Base-by-base conservation (phyloP, 139 green algal species). In the Chlamydomonas schloesseri region DNA sequence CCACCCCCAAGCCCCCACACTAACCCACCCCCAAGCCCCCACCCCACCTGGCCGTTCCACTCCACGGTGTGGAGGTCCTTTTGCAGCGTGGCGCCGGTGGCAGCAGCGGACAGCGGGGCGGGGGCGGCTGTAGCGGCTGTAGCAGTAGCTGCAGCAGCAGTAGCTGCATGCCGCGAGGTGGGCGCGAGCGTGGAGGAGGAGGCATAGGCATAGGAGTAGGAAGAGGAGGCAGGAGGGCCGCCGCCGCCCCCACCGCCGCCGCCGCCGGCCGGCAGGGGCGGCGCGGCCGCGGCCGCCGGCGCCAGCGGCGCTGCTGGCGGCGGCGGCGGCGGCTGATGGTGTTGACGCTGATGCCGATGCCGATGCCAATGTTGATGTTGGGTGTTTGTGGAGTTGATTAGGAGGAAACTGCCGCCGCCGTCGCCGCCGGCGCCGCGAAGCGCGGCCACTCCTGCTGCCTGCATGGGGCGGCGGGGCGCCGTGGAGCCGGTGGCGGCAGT, bases 41-140 rank as follows among this genome's bases (percentile, higher is more conserved):
- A 23, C 53, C 77, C 69, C 4, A 64, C 28, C 36, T 74, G 77
- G 28, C 77, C 77, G 46, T 83, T 83, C 77, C 77, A 83, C 62
- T 83, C 77, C 42, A 73, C 46, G 21, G 24, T 36, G 58, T 82
- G 75, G 6, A 82, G 0, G 37, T 82, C 75, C 75, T 82, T 82
- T 26, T 28, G 14, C 33, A 82, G n/a, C 4, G 75, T 72, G 36
- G 58, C 58, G 58, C 75, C 58, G 3, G 1, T 23, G 10, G 75
- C 75, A 9, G 75, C 75, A 11, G 75, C 75, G 24, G 29, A 29
- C 14, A 72, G 58, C 34, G 58, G 34, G 9, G 24, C 26, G 8
- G 75, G 46, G 5, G 33, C 68, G 4, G n/a, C 26, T 26, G 57
- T 13, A 14, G 57, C 11, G 23, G 70, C 55, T 20, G 73, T 5